phyloP scores from a whole-genome alignment of 257 asterid species.

The Lantana camara region DNA sequence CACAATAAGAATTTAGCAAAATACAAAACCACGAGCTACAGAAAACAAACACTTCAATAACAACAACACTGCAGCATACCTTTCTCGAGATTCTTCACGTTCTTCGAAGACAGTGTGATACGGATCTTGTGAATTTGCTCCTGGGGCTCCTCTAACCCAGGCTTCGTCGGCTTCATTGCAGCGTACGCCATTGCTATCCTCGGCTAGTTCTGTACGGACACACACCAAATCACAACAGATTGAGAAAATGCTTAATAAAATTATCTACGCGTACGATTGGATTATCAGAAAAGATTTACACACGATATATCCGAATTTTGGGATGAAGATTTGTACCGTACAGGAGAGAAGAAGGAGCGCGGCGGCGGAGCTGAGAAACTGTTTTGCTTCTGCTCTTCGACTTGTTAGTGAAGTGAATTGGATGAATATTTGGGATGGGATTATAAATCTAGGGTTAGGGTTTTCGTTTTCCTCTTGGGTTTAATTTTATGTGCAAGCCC shows the following conservation, averaged over 20 bases:
- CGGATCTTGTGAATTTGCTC: conserved; percentile 58
- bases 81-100: conserved; percentile 66
- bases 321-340: conserved; percentile 15
- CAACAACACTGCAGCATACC: conserved; percentile 25
- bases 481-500: neutral
- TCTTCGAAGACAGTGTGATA: conserved; percentile 61
- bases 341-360: neutral
- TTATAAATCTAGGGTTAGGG: conserved; percentile 35
- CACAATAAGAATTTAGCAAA: neutral
- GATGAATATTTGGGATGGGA: neutral
- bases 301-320: neutral
- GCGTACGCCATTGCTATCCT: conserved; percentile 47
- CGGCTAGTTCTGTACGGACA: neutral
- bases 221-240: neutral
- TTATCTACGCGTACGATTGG: neutral
- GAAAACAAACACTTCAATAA: neutral
- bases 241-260: neutral
- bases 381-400: conserved; percentile 3
- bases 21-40: neutral
- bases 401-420: conserved; percentile 1
- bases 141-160: conserved; percentile 51
- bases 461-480: neutral
- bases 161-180: conserved; percentile 61
- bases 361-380: conserved; percentile 19
- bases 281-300: neutral